Evolutionary conservation across 805 yeast genomes (phyloP).

Genomic region (Starmerella riodocensis): DNA sequence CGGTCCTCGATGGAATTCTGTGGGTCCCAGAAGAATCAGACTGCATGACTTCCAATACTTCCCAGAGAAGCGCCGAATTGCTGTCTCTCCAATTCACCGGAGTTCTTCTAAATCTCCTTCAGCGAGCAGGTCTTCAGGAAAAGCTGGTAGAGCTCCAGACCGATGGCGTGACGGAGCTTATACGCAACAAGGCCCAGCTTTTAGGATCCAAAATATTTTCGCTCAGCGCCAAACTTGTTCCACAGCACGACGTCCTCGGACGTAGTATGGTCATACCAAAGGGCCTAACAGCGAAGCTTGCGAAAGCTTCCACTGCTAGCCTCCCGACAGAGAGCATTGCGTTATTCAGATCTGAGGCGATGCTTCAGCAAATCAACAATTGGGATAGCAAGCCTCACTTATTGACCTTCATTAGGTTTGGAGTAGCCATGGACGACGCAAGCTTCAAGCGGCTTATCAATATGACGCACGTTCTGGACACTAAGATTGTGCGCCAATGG

Average conservation of each 20-base stretch:
- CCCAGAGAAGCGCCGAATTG: constrained; percentile 24
- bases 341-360: constrained; percentile 36
- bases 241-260: constrained; percentile 24
- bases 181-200: constrained; percentile 45
- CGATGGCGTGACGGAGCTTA: constrained; percentile 32
- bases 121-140: constrained; percentile 42
- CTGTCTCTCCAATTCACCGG: constrained; percentile 52
- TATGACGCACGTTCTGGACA: constrained; percentile 57
- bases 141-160: constrained; percentile 29
- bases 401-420: constrained; percentile 24
- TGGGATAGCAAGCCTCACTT: constrained; percentile 5
- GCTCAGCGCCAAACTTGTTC: constrained; percentile 42
- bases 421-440: constrained; percentile 43
- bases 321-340: constrained; percentile 28
- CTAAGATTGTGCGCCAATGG: constrained; percentile 77
- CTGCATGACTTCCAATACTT: constrained; percentile 23
- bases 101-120: constrained; percentile 41
- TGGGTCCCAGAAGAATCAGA: constrained; percentile 33
- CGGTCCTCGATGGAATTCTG: constrained; percentile 56
- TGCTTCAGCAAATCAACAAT: constrained; percentile 2
- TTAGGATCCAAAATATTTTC: constrained; percentile 50
- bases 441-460: constrained; percentile 53
- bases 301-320: constrained; percentile 11
- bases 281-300: constrained; percentile 9
- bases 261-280: constrained; percentile 20